Evolutionary conservation across 2,329 filamentous ascomycete species (phyloP), one percentile per base, ranked within the genome.

Genomic region (Seiridium cupressi): DNA sequence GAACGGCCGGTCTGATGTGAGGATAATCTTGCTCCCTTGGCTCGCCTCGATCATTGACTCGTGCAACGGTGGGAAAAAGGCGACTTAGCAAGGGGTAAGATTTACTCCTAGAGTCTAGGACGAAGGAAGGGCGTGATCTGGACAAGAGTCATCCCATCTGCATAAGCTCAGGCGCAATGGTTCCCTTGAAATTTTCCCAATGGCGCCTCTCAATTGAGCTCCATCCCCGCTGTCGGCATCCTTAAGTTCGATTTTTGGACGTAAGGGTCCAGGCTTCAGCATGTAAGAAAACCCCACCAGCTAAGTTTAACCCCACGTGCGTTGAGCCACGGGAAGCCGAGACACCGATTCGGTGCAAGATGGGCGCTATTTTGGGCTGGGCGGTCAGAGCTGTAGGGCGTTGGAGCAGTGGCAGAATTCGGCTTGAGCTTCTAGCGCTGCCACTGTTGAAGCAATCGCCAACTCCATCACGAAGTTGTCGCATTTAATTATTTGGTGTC

Each of bases 171-270:
- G 53, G 18, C 32, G 38, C n/a, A 55, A 18, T 35, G 38, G 36
- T 26, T 26, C 18, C 18, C 18, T 26, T 26, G 32, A 44, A 55
- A 55, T 42, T 44, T 55, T 44, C 53, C 53, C 34, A 44, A 58
- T 38, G 26, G 35, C n/a, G 31, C 32, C 46, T 58, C 35, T 11
- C 44, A 42, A 51, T 18, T 53, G 11, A 42, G 38, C 13, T 7
- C 38, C 38, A 7, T 38, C 49, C 49, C 49, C 49, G 49, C 49
- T 53, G 49, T 53, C 49, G 49, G 49, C 47, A 35, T 35, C 49
- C 49, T 34, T 35, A 53, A 18, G 18, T 11, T 53, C 49, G 49
- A 53, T 36, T 36, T 53, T 53, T 53, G 44, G 47, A 58, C 56
- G 36, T 49, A 58, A 44, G 53, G 53, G 35, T 55, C 53, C 49